phyloP scores from a whole-genome alignment of 2,329 filamentous ascomycete genomes.

The Fusarium marasasianum region DNA sequence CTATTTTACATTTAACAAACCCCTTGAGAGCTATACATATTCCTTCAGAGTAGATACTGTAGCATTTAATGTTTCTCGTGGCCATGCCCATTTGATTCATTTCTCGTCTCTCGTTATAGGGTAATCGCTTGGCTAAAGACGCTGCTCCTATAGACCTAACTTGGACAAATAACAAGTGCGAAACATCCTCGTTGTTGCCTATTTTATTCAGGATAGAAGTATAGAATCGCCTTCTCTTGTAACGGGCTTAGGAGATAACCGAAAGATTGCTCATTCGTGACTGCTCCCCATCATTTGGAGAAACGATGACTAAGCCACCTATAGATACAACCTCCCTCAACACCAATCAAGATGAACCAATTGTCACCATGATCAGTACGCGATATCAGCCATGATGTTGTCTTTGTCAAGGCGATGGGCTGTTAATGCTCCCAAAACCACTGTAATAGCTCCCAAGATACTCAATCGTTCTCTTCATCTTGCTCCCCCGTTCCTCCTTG shows the following conservation, averaged over 20 bases:
- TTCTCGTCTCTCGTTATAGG: not conserved
- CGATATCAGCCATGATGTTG: slow-evolving; percentile 23
- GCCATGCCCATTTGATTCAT: not conserved
- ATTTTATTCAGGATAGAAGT: not conserved
- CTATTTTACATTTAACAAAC: not conserved
- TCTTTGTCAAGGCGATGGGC: slow-evolving; percentile 15
- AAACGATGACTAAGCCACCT: slow-evolving; percentile 20
- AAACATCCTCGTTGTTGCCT: not conserved
- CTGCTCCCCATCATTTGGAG: not conserved
- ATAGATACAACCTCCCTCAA: slow-evolving; percentile 8
- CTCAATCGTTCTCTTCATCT: slow-evolving; percentile 56
- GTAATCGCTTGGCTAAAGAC: not conserved
- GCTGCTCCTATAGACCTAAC: not conserved
- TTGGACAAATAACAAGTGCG: not conserved
- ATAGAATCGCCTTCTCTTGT: not conserved
- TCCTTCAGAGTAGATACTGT: not conserved
- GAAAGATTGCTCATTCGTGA: not conserved
- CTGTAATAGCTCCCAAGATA: not conserved
- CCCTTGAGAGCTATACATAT: not conserved
- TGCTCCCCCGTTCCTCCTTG: slow-evolving; percentile 74
- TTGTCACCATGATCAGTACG: slow-evolving; percentile 33
- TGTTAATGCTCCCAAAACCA: not conserved
- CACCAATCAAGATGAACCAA: slow-evolving; percentile 38
- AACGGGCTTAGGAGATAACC: not conserved
- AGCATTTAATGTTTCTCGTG: not conserved